Evolutionary conservation across 345 rosid genomes (phyloP), one percentile per base, ranked within the genome.

Genomic region (Capsella bursapastoris): DNA sequence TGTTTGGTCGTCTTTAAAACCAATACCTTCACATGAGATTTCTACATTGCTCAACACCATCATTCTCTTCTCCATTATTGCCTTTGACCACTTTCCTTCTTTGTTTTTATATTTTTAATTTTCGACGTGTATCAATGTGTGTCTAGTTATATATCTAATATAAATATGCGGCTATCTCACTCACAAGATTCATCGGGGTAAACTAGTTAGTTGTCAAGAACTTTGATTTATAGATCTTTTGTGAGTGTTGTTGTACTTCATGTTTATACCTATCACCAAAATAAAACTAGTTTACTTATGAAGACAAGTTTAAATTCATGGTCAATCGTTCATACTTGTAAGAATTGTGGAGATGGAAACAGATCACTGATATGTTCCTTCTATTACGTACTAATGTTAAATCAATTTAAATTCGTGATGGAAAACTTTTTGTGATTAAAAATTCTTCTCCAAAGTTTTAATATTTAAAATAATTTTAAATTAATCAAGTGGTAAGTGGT

Each of bases 31-130:
- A 84, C 89, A 84, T 85, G 90, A 89, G 83, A 83, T 70, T 22
- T 89, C 85, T 86, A 70, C 69, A 66, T 78, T 66, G 15, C 61
- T 63, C 74, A 84, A 83, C 85, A 71, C 59, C 84, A 84, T 81
- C 84, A 89, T 86, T 83, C 72, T 75, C 63, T 67, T 51, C 68
- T 66, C 63, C 81, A 85, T 88, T 80, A 88, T 92, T 92, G 90
- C 85, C 43, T 87, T 92, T 92, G 97, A 90, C 94, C 70, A 83
- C 96, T 82, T 89, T 88, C 83, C 74, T 22, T 67, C 76, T 76
- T 45, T 38, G 10, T 48, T 15, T 48, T 14, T 41, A 11, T 41
- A 59, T 34, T 59, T 68, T 49, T 73, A 22, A 22, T 37, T n/a
- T 13, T 50, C 50, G 45, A 56, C 28, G 2, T 65, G 3, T 63